These are phyloP conservation scores for Neonothopanus nambi DNA, from an alignment of 1,284 basidiomycete species.

Conservation along the genomic window DNA sequence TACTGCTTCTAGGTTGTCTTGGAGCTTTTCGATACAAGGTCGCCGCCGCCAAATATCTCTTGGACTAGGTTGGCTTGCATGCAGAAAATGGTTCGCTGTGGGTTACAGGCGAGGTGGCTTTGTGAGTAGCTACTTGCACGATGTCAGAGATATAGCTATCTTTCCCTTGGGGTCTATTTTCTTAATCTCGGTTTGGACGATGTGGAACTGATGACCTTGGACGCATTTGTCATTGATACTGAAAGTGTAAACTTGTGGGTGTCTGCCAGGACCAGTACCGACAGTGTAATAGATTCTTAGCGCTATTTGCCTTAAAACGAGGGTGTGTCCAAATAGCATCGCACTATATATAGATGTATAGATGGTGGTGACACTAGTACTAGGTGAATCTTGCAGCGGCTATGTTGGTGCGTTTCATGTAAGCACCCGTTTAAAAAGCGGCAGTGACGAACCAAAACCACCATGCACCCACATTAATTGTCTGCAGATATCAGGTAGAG, in stretches of 20 bases:
- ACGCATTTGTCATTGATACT: no score
- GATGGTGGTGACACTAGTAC: no score
- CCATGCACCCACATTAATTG: background rate
- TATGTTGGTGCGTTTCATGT: no score
- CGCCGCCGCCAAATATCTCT: background rate
- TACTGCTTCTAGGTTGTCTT: background rate
- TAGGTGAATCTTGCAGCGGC: no score
- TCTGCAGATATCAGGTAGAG: background rate
- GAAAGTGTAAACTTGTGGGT: no score
- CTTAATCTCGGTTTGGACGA: slow-evolving; percentile 35
- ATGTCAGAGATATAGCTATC: slow-evolving; percentile 40
- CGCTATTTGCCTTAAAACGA: no score
- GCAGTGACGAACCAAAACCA: no score
- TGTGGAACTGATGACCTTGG: slow-evolving; percentile 3
- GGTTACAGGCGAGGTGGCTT: slow-evolving; percentile 19
- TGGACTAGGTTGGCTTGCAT: background rate
- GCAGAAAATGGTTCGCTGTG: background rate
- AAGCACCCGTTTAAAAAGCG: background rate
- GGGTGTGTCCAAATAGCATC: no score
- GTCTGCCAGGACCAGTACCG: no score
- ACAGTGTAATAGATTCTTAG: no score
- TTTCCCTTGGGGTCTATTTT: slow-evolving; percentile 40
- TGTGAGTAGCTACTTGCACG: slow-evolving; percentile 29
- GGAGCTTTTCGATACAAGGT: background rate
- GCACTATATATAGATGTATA: no score